Conservation (phyloP, 2,329 filamentous ascomycete genomes). For the Cladosporium colombiae region DNA sequence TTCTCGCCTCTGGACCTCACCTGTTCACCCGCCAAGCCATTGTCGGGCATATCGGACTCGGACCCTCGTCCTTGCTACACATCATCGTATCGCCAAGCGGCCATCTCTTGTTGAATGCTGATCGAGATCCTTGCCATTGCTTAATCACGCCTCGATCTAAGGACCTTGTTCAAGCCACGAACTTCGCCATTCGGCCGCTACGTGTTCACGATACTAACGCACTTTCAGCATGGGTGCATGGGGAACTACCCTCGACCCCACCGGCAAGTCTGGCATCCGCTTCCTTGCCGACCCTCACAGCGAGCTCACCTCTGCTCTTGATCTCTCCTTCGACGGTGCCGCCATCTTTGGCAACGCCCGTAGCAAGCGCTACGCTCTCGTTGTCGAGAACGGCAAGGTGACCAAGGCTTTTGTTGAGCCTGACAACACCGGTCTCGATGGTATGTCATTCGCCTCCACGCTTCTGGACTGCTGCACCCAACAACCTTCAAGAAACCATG, state of each 20-base stretch:
- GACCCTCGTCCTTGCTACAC: not conserved
- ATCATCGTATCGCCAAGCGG: not conserved
- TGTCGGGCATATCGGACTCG: not conserved
- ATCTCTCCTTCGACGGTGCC: conserved; percentile 76
- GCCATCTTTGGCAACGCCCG: conserved; percentile 79
- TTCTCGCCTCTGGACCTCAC: conserved; percentile 1
- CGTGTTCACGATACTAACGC: conserved; percentile 36
- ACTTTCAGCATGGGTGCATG: conserved; percentile 73
- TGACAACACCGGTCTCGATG: conserved; percentile 79
- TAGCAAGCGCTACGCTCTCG: conserved; percentile 84
- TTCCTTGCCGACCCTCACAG: conserved; percentile 83
- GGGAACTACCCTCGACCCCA: conserved; percentile 74
- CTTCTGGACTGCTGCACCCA: not conserved
- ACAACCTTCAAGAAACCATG: not conserved
- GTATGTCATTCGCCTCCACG: conserved; percentile 48
- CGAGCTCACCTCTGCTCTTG: conserved; percentile 78
- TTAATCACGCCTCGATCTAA: not conserved
- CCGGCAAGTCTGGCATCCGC: conserved; percentile 73
- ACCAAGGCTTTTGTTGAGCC: conserved; percentile 80
- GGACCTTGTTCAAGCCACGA: not conserved
- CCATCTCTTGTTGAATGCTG: not conserved
- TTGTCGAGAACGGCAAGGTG: conserved; percentile 82
- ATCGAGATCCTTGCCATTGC: not conserved
- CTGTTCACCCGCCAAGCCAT: not conserved
- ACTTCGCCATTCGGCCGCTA: not conserved